Evolutionary conservation across 352 stramenopile genomes (phyloP).

Genomic region (Phytophthora rubi): DNA sequence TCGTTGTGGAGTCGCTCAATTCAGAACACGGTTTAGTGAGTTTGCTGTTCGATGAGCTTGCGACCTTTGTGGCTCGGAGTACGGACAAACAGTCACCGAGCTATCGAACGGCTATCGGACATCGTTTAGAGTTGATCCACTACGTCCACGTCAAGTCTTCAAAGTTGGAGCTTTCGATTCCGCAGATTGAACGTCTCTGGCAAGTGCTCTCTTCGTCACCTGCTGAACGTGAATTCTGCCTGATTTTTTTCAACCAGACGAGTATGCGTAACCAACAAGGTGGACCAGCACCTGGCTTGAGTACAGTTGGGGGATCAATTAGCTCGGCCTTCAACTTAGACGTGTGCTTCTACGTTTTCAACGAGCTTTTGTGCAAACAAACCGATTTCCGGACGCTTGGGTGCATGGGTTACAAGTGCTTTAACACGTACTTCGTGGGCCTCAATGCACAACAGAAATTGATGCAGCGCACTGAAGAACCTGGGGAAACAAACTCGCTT

Average conservation of each 20-base stretch:
- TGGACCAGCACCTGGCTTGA: constrained; percentile 25
- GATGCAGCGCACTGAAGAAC: constrained; percentile 29
- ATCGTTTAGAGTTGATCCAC: constrained; percentile 88
- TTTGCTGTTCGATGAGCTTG: constrained; percentile 86
- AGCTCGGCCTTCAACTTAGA: constrained; percentile 79
- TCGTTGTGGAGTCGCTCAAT: constrained; percentile 78
- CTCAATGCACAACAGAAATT: constrained; percentile 70
- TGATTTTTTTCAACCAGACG: constrained; percentile 89
- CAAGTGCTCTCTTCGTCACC: constrained; percentile 73
- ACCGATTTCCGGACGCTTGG: constrained; percentile 80
- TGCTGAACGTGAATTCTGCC: constrained; percentile 79
- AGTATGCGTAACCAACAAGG: constrained; percentile 55
- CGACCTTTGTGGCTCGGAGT: constrained; percentile 73
- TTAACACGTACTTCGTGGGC: constrained; percentile 87
- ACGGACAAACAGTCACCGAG: constrained; percentile 52
- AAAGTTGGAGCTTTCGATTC: constrained; percentile 75
- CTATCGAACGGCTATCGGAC: constrained; percentile 80
- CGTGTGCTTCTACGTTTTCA: constrained; percentile 85
- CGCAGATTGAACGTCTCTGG: constrained; percentile 82
- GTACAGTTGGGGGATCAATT: constrained; percentile 45
- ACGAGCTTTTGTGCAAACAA: constrained; percentile 80
- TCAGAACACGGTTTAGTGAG: constrained; percentile 72
- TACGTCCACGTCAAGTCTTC: constrained; percentile 86
- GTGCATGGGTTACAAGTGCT: constrained; percentile 85
- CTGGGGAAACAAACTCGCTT: constrained; percentile 31